Evolutionary conservation across 2,329 filamentous ascomycete species (phyloP), one percentile per base, ranked within the genome.

Genomic region (Conoideocrella luteorostrata): DNA sequence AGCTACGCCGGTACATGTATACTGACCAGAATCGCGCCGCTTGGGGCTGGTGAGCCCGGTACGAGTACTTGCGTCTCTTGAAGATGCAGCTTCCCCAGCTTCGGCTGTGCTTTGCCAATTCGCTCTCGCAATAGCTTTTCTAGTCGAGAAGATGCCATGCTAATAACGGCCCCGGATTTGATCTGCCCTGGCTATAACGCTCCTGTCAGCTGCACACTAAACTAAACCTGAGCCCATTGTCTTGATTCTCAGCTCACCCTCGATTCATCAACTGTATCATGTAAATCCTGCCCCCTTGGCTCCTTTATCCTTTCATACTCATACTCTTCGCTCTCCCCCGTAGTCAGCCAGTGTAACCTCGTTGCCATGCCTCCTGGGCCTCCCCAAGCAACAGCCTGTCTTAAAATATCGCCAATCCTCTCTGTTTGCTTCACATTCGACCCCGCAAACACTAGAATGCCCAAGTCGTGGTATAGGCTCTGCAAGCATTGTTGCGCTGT

Each of bases 401-500:
- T 12, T 9, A 65, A 35, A 1, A 64, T 29, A 9, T 48, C 34
- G 6, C 50, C 56, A 4, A 65, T 56, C 6, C 39, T 20, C 10
- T 17, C 4, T 1, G 53, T 49, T 44, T 63, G 54, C 12, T 7
- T 3, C 2, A 45, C 40, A 7, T 45, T 46, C 5, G 55, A 51
- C 1, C 61, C 61, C 5, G 55, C 54, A 41, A 53, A 65, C 11
- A 56, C 53, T 15, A 64, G 32, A 3, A 61, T 54, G 3, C 62
- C 62, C 1, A 63, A 50, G 37, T 64, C 62, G 17, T 61, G 50
- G 39, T 63, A 63, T 4, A 63, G 13, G 23, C 51, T 49, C 17
- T 43, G 43, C 11, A 52, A 29, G 36, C 34, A 37, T 11, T 21
- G 24, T 30, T 37, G 35, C 4, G 32, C 10, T 6, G 22, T 34